Evolutionary conservation across 2,329 filamentous ascomycete genomes (phyloP).

Genomic region (Dactylonectria macrodidyma): DNA sequence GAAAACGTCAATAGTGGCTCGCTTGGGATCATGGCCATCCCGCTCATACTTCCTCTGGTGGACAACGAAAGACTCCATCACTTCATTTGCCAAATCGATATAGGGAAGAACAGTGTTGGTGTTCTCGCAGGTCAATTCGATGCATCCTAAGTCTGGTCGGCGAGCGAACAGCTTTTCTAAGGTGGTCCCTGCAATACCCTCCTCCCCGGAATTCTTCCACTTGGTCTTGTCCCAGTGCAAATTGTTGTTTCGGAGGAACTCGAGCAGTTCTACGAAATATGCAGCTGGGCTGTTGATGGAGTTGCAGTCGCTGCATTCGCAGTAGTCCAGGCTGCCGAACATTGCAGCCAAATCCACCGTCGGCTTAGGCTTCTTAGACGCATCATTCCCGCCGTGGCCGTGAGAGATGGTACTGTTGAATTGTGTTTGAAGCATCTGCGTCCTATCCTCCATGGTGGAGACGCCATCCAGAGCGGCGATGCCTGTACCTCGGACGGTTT

Average conservation of each 20-base stretch:
- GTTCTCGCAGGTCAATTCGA: constrained; percentile 16
- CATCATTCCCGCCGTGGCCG: too few species aligned
- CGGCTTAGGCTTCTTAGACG: neutral
- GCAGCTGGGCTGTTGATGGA: constrained; percentile 3
- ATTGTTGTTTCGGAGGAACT: constrained; percentile 6
- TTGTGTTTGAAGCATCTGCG: too few species aligned
- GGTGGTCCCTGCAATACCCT: too few species aligned
- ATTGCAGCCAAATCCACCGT: neutral
- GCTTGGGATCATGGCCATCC: neutral
- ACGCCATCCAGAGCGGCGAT: neutral
- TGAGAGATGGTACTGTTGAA: too few species aligned
- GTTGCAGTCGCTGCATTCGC: neutral
- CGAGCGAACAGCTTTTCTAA: constrained; percentile 13
- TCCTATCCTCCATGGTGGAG: neutral
- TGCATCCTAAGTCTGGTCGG: constrained; percentile 11
- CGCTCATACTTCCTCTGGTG: constrained; percentile 6
- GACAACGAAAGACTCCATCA: constrained; percentile 23
- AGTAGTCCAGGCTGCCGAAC: constrained; percentile 5
- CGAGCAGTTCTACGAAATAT: constrained; percentile 8
- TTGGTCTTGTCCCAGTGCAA: neutral
- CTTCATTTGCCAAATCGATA: constrained; percentile 24
- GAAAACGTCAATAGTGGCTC: constrained; percentile 12
- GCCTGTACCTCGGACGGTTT: neutral
- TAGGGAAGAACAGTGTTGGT: constrained; percentile 10
- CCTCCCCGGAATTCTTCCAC: too few species aligned